These are phyloP conservation scores for Linum usitatissimum DNA, from an alignment of 345 rosid genomes.

Conservation along the genomic window DNA sequence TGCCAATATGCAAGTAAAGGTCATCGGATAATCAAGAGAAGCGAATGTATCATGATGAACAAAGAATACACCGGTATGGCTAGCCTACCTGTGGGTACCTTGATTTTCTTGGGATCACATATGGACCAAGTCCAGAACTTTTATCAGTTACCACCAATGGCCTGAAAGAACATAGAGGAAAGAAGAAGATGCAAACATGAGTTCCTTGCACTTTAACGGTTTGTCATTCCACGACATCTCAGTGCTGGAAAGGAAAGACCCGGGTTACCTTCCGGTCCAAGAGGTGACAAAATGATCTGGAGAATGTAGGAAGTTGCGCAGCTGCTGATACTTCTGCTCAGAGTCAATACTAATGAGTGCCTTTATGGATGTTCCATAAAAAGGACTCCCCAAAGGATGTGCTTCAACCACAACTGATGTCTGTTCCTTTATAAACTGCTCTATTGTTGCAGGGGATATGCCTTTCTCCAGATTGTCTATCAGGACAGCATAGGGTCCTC, in stretches of 20 bases:
- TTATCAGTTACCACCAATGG: conserved; percentile 30
- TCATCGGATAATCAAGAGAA: no score
- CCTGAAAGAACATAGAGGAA: conserved; percentile 17
- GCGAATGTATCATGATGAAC: no score
- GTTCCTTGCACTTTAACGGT: not conserved
- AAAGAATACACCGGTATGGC: not conserved
- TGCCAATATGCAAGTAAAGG: no score
- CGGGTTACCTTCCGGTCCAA: conserved; percentile 27
- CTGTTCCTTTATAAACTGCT: conserved; percentile 26
- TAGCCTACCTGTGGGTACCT: not conserved
- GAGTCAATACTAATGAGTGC: conserved; percentile 23
- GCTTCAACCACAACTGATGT: conserved; percentile 20
- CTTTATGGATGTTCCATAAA: conserved; percentile 18
- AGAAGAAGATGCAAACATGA: not conserved
- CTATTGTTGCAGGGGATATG: conserved; percentile 23
- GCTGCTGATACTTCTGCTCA: conserved; percentile 14
- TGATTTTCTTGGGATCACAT: not conserved
- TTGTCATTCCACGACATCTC: not conserved
- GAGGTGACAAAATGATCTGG: conserved; percentile 30
- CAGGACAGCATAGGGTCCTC: conserved; percentile 19
- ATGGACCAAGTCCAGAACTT: conserved; percentile 5
- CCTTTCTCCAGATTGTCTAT: conserved; percentile 36
- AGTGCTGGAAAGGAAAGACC: not conserved
- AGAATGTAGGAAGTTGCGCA: conserved; percentile 22
- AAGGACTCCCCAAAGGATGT: conserved; percentile 26